phyloP scores from a whole-genome alignment of 176 grass and related monocot species.

The Oryza brachyantha region DNA sequence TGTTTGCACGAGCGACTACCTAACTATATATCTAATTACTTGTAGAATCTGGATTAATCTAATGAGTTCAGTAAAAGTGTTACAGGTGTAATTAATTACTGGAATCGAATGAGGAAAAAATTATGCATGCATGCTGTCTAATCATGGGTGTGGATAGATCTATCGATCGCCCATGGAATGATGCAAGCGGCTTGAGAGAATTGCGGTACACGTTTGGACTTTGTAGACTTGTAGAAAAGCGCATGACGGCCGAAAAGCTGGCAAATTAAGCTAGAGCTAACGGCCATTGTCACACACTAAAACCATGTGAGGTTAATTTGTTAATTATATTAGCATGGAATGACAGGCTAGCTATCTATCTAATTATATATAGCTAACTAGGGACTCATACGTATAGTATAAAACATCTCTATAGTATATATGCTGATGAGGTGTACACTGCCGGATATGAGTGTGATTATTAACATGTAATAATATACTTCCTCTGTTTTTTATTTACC shows the following conservation, averaged over 20 bases:
- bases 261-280: no score
- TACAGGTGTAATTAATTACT: background rate
- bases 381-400: no score
- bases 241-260: constrained; percentile 23
- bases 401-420: no score
- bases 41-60: background rate
- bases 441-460: no score
- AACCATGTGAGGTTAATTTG: background rate
- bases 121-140: background rate
- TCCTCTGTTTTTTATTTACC: no score
- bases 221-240: constrained; percentile 3
- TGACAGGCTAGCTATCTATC: background rate
- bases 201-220: constrained; percentile 17
- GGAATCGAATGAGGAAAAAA: background rate
- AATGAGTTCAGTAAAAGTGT: background rate
- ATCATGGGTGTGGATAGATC: background rate
- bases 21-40: background rate
- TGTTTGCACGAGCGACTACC: constrained; percentile 8
- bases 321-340: background rate
- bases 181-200: background rate
- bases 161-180: background rate
- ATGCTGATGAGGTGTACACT: no score
- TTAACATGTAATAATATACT: no score
- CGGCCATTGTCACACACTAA: background rate
- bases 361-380: no score